Conservation (phyloP, 495 filamentous ascomycete species). For the Neurospora africana region DNA sequence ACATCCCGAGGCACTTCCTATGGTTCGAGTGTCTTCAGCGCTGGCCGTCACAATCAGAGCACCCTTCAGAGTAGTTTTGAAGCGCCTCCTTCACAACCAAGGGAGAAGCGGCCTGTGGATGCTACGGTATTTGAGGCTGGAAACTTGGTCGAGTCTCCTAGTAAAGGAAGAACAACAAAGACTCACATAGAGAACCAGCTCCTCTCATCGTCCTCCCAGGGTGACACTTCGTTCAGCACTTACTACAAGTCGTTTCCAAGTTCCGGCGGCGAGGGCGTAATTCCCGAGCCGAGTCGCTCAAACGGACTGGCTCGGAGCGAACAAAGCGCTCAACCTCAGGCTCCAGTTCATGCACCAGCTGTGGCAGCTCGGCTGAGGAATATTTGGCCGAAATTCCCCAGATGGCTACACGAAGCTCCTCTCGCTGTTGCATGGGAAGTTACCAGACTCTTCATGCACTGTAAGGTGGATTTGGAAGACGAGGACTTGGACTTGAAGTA, state of each 20-base stretch:
- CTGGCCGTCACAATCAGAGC: conserved; percentile 4
- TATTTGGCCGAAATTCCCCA: conserved; percentile 27
- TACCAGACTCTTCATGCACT: conserved; percentile 32
- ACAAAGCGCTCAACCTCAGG: background rate
- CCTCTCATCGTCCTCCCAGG: background rate
- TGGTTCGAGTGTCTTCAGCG: conserved; percentile 19
- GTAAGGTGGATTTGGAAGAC: conserved; percentile 24
- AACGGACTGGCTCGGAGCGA: background rate
- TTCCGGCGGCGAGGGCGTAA: background rate
- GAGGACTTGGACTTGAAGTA: conserved; percentile 17
- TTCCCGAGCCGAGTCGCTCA: background rate
- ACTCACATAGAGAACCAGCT: background rate
- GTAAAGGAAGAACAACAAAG: background rate
- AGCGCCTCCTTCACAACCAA: background rate
- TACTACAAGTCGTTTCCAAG: background rate
- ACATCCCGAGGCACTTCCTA: conserved; percentile 13
- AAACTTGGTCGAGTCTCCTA: background rate
- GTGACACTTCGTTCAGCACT: background rate
- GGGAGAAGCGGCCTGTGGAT: background rate
- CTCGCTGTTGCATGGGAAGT: conserved; percentile 38
- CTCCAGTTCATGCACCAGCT: background rate
- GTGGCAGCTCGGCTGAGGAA: conserved; percentile 10
- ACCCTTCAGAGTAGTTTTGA: conserved; percentile 21
- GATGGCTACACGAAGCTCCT: conserved; percentile 26
- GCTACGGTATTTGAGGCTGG: background rate